Base-by-base conservation (phyloP, 2,329 filamentous ascomycete genomes). In the Ophiostoma ips region DNA sequence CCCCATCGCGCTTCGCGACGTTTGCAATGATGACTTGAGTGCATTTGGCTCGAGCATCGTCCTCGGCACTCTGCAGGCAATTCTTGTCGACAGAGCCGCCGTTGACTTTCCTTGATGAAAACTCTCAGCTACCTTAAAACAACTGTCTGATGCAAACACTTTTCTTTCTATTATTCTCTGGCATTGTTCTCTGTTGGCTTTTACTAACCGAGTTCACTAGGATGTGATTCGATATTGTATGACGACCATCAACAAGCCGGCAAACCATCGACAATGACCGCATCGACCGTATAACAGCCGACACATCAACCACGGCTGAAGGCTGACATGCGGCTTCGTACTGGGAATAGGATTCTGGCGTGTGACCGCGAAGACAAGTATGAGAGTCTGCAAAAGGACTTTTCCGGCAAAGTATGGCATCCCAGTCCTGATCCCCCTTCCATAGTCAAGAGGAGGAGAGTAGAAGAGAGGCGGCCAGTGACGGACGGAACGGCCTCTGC, bases 41-140 rank as follows among this genome's bases (percentile, higher is more conserved):
- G 90, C 90, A 96, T 96, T 96, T 96, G 90, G 90, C 90, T 96
- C 87, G 90, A 96, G 90, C 76, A 94, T 88, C 79, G 80, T 72
- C 68, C 71, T 73, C 71, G 69, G 71, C 64, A 67, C 61, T 68
- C 68, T 71, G 71, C 72, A 72, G 68, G 73, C 83, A 84, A 81
- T 95, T 83, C 77, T 90, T 87, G 83, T 52, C 73, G 68, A 71
- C 70, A 69, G 69, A 70, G 63, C 58, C 65, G 70, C 67, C 66
- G 71, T 71, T 71, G 71, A 73, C 76, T 78, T 83, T 94, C 90
- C 77, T 79, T 95, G 90, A 95, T 95, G 90, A 94, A 84, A 94
- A 80, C 73, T 81, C 85, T 92, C 83, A 87, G 90, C 90, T 96
- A 96, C 90, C 90, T 95, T 84, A 69, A 57, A 64, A 81, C 65